Percentiles rank a stretch among this genome's conserved stretches.
Evolutionary conservation across 1,284 basidiomycete genomes (phyloP).

Genomic region (Ceratobasidium theobromae): DNA sequence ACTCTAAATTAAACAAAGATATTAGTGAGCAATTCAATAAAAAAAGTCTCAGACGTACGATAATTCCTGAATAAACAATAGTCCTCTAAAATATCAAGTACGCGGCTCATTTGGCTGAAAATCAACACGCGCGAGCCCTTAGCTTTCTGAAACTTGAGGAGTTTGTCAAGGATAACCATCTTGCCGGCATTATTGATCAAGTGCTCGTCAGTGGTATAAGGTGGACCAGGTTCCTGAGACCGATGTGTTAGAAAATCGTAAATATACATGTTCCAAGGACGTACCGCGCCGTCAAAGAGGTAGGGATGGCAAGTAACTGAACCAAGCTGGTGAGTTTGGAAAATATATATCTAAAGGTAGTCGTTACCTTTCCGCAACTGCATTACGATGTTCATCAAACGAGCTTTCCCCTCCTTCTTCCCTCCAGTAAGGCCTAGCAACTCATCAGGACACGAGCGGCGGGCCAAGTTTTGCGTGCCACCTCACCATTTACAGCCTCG

Average conservation of each 20-base stretch:
- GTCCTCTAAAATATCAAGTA: constrained; percentile 95
- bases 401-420: constrained; percentile 98
- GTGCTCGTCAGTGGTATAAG: constrained; percentile 98
- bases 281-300: constrained; percentile 80
- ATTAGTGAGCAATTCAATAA: too few relatives aligned
- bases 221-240: constrained; percentile 87
- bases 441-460: not conserved
- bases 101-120: constrained; percentile 98
- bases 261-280: constrained; percentile 37
- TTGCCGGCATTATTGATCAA: constrained; percentile 94
- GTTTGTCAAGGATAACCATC: constrained; percentile 96
- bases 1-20: too few relatives aligned
- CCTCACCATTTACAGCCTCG: constrained; percentile 90
- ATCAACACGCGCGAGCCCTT: constrained; percentile 96
- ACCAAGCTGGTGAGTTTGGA: not conserved
- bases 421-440: constrained; percentile 67
- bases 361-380: constrained; percentile 74
- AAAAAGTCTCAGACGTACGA: too few relatives aligned
- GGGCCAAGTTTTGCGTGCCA: not conserved
- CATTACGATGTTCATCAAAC: constrained; percentile 99
- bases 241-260: constrained; percentile 2
- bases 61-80: constrained; percentile 93
- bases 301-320: constrained; percentile 81
- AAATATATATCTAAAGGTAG: not conserved
- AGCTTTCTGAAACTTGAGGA: constrained; percentile 83